phyloP scores from a whole-genome alignment of 305 asterid genomes.

The Ajuga reptans region DNA sequence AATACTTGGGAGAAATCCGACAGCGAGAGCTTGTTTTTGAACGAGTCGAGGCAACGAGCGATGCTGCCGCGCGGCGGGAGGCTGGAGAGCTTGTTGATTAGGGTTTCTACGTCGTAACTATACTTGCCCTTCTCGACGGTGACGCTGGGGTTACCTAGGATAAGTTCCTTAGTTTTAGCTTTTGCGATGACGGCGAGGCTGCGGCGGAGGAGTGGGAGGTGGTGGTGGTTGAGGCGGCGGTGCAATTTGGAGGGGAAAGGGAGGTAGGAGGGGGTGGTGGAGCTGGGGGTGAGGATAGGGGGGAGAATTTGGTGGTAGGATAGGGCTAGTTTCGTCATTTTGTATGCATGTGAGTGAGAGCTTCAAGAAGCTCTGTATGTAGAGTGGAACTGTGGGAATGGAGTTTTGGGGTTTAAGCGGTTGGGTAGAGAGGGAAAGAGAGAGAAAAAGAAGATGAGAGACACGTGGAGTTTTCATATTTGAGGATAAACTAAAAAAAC shows the following conservation, averaged over 20 bases:
- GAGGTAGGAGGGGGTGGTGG: conserved; percentile 32
- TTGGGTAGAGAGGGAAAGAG: conserved; percentile 15
- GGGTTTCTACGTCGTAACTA: conserved; percentile 88
- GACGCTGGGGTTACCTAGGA: conserved; percentile 78
- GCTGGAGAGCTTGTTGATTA: conserved; percentile 89
- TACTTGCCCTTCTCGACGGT: conserved; percentile 94
- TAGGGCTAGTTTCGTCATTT: conserved; percentile 46
- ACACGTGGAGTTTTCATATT: conserved; percentile 24
- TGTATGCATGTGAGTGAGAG: conserved; percentile 17
- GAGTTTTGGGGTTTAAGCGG: conserved; percentile 32
- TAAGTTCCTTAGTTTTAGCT: conserved; percentile 54
- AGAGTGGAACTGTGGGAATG: neutral
- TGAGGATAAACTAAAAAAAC: conserved; percentile 26
- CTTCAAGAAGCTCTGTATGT: conserved; percentile 18
- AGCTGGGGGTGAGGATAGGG: conserved; percentile 41
- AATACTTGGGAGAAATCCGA: conserved; percentile 69
- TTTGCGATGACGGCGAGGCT: conserved; percentile 38
- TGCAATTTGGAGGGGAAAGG: conserved; percentile 33
- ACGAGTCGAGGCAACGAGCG: conserved; percentile 85
- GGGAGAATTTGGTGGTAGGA: conserved; percentile 35
- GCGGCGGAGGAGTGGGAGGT: conserved; percentile 30
- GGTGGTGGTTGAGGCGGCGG: conserved; percentile 30
- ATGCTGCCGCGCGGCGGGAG: conserved; percentile 98
- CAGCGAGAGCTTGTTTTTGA: conserved; percentile 78
- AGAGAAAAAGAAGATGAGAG: conserved; percentile 25